These are phyloP conservation scores for Rhizopogon parksii DNA, from an alignment of 1,284 basidiomycete genomes.

Conservation along the genomic window DNA sequence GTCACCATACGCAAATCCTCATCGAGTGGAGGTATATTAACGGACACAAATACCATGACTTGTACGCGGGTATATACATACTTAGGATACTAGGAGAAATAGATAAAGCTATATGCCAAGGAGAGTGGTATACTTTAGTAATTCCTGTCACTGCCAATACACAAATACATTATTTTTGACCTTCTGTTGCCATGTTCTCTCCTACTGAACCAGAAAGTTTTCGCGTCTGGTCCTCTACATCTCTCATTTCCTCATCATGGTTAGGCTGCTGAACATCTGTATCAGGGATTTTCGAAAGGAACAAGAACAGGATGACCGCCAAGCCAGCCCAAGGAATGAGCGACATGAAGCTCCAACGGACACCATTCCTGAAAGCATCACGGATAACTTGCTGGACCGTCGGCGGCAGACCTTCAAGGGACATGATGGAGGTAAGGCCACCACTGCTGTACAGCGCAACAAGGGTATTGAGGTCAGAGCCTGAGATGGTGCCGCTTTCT, in stretches of 20 bases:
- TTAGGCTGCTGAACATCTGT: slow-evolving; percentile 5
- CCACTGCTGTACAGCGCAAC: slow-evolving; percentile 15
- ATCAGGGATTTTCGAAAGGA: slow-evolving; percentile 31
- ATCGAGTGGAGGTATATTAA: neutral
- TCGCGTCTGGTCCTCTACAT: neutral
- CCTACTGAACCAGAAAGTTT: neutral
- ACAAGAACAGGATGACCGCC: slow-evolving; percentile 30
- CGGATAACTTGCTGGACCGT: slow-evolving; percentile 30
- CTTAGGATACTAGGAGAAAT: no score
- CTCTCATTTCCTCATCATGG: neutral
- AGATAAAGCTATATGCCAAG: no score
- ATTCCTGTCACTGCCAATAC: no score
- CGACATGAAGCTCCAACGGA: slow-evolving; percentile 40
- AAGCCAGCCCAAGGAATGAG: slow-evolving; percentile 41
- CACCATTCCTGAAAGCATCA: slow-evolving; percentile 36
- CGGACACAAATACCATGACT: no score
- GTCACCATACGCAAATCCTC: neutral
- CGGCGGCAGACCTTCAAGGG: slow-evolving; percentile 31
- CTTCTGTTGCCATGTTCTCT: no score
- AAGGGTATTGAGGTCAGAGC: slow-evolving; percentile 22
- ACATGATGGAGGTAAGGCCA: slow-evolving; percentile 29
- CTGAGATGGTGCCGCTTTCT: slow-evolving; percentile 23
- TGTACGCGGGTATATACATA: no score
- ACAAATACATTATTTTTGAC: no score
- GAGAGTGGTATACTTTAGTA: no score